phyloP scores from a whole-genome alignment of 164 flowering plant species.

The Macadamia integrifolia region DNA sequence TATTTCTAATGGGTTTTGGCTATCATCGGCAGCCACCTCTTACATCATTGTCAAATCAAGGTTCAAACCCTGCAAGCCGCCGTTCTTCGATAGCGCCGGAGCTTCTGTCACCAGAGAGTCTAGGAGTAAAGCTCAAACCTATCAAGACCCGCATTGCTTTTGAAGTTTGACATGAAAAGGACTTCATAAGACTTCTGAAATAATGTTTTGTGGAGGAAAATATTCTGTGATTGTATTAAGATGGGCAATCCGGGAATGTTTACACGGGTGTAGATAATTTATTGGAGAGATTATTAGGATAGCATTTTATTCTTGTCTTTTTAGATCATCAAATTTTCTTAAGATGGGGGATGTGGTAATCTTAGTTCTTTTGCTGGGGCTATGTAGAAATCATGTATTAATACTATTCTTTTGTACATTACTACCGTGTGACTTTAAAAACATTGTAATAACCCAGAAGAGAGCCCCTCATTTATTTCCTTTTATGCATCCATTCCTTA shows the following conservation, averaged over 20 bases:
- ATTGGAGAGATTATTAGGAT: not conserved
- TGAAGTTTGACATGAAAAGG: slow-evolving; percentile 6
- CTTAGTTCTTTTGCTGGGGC: not conserved
- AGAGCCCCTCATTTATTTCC: not conserved
- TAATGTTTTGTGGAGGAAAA: not conserved
- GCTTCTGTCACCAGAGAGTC: slow-evolving; percentile 79
- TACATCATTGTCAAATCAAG: slow-evolving; percentile 19
- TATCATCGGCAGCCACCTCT: slow-evolving; percentile 36
- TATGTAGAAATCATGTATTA: not conserved
- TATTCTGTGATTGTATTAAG: not conserved
- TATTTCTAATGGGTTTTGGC: slow-evolving; percentile 73
- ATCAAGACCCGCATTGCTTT: slow-evolving; percentile 44
- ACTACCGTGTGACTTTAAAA: not conserved
- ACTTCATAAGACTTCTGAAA: not conserved
- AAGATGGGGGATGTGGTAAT: not conserved
- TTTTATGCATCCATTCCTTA: not conserved
- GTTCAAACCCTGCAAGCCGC: slow-evolving; percentile 42
- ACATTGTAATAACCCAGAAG: not conserved
- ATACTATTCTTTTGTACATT: not conserved
- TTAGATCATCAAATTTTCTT: not conserved
- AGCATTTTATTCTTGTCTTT: not conserved
- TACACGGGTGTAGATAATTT: not conserved
- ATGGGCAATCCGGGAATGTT: not conserved
- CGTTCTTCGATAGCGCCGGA: slow-evolving; percentile 68
- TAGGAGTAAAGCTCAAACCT: slow-evolving; percentile 84